Evolutionary conservation across 139 green algal genomes (phyloP).

Genomic region (Marvania coccoides): DNA sequence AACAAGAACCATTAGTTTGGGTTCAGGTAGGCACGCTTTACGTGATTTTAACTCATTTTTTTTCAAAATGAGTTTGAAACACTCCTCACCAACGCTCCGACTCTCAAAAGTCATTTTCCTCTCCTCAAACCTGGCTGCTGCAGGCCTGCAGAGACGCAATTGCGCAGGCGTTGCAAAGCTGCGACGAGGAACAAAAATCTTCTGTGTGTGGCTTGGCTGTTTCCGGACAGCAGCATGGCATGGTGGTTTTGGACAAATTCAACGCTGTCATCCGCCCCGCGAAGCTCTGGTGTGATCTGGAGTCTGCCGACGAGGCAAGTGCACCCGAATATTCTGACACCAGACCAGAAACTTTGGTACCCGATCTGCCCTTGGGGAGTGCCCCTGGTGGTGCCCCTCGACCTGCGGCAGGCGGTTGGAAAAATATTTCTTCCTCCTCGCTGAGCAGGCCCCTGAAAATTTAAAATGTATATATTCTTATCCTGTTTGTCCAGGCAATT

Average conservation of each 20-base stretch:
- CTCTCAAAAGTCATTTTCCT: not conserved
- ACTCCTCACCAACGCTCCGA: not conserved
- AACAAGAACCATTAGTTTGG: conserved; percentile 71
- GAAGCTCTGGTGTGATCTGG: conserved; percentile 85
- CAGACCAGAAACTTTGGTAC: no score
- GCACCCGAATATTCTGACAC: no score
- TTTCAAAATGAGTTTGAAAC: not conserved
- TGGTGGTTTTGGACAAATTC: conserved; percentile 62
- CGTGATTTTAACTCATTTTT: not conserved
- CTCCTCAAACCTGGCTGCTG: not conserved
- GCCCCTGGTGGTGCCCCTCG: no score
- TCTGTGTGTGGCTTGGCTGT: conserved; percentile 66
- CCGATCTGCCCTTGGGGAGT: no score
- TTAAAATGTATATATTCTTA: no score
- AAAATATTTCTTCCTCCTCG: no score
- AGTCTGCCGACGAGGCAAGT: conserved; percentile 61
- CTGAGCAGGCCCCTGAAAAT: no score
- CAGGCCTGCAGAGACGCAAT: conserved; percentile 1
- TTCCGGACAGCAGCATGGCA: conserved; percentile 83
- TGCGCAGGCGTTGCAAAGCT: conserved; percentile 5
- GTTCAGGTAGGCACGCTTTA: conserved; percentile 52
- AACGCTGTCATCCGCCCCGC: conserved; percentile 43
- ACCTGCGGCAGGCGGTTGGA: no score
- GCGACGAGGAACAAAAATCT: not conserved
- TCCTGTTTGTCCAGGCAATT: conserved; percentile 45